Base-by-base conservation (phyloP, 768 basidiomycete genomes). In the Trametes sanguinea region DNA sequence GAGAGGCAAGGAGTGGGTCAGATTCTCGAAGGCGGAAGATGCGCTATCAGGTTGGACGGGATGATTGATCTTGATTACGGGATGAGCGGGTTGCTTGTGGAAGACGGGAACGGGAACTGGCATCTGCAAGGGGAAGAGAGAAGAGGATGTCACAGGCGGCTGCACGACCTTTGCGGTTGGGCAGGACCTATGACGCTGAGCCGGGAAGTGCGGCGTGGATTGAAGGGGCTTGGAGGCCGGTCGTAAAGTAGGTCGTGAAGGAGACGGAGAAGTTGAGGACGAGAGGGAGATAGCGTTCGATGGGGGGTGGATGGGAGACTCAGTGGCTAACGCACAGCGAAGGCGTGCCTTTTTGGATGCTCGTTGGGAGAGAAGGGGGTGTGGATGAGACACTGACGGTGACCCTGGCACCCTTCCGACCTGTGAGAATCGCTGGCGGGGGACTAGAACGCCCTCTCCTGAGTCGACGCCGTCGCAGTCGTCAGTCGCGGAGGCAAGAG, bases 301-400 rank as follows among this genome's bases (percentile, higher is more conserved):
- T 70, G 66, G 66, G 35, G 68, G 64, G 59, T 65, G 66, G 67
- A 68, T 62, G 70, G 35, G 50, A 35, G 57, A 59, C 57, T 59
- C 57, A 64, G 72, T 83, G 90, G 89, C 89, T 80, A 81, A 93
- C 90, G 90, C 90, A 82, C 90, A 92, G 81, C 88, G 82, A 92
- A 93, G 90, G 90, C 90, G 90, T 82, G 89, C 89, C 89, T 92
- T 92, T 92, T 92, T 72, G 60, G 66, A 70, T 66, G 68, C 58
- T 63, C 62, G 53, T 17, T 54, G 51, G 60, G 61, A 54, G 61
- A 58, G 60, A 68, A 52, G 50, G 59, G 52, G 62, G 65, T 37
- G 35, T 22, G 35, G 64, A 59, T 61, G 57, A 53, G 65, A 65
- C 65, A 60, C 42, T 65, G 65, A 60, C 65, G 54, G 59, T 64